Conservation (phyloP, 2,329 filamentous ascomycete genomes). For the Colletotrichum sp. region DNA sequence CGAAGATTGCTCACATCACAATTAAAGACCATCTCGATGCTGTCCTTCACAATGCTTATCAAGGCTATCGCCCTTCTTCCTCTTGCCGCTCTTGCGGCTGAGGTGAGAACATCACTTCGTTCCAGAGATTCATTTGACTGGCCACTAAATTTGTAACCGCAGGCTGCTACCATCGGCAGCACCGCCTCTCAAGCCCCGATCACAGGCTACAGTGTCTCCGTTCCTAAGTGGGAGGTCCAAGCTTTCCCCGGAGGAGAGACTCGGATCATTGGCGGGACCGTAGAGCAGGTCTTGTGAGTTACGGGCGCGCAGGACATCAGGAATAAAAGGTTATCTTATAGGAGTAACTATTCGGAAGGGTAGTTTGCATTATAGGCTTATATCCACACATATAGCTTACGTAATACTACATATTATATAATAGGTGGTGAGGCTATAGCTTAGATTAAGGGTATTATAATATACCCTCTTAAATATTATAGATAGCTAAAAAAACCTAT, state of each 20-base stretch:
- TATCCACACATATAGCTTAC: no score
- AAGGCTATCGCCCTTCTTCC: not conserved
- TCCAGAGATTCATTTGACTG: not conserved
- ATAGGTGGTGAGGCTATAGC: no score
- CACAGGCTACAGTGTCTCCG: not conserved
- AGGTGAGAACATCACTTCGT: not conserved
- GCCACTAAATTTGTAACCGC: not conserved
- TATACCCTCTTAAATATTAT: not conserved
- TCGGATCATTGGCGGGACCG: conserved; percentile 11
- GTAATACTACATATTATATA: no score
- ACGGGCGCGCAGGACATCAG: no score
- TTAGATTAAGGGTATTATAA: no score
- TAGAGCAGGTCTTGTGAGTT: not conserved
- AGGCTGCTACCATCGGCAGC: not conserved
- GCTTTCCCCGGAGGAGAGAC: conserved; percentile 1
- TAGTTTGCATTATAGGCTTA: no score
- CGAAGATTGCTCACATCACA: not conserved
- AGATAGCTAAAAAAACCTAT: not conserved
- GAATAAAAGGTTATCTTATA: no score
- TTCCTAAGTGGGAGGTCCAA: conserved; percentile 16
- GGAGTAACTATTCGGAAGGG: no score
- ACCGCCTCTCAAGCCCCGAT: not conserved
- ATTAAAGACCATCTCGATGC: accelerated
- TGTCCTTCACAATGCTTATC: not conserved
- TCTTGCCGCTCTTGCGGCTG: not conserved